A percentile compares a stretch with the other conserved stretches of the same genome.
Evolutionary conservation across 2,329 filamentous ascomycete genomes (phyloP).

Genomic region (Beauveria sp.): DNA sequence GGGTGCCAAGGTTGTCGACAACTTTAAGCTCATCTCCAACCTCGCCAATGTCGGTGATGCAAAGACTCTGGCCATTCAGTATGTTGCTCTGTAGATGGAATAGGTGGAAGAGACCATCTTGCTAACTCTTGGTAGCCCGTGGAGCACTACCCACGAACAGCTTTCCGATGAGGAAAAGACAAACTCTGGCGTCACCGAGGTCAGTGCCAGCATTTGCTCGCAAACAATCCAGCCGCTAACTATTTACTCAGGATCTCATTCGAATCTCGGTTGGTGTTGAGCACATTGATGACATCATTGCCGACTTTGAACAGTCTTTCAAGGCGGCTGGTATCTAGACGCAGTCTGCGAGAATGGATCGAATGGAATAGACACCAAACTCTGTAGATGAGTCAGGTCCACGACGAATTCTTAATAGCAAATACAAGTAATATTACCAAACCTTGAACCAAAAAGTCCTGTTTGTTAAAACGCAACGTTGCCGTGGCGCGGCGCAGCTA

Average conservation of each 20-base stretch:
- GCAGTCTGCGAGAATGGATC: neutral
- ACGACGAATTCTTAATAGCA: neutral
- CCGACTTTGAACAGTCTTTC: conserved; percentile 90
- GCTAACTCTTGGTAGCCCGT: conserved; percentile 44
- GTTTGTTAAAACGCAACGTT: too few relatives aligned
- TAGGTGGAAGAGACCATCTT: neutral
- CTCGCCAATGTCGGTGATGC: conserved; percentile 93
- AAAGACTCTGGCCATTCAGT: conserved; percentile 88
- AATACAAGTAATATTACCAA: too few relatives aligned
- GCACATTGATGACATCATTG: conserved; percentile 95
- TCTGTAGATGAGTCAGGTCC: neutral
- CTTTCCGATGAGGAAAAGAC: conserved; percentile 73
- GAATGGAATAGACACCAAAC: too few relatives aligned
- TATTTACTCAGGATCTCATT: conserved; percentile 63
- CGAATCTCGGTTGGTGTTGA: conserved; percentile 93
- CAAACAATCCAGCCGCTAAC: neutral
- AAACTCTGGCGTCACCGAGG: conserved; percentile 74
- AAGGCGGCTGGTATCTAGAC: conserved; percentile 38
- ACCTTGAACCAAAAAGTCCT: too few relatives aligned
- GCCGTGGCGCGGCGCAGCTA: too few relatives aligned
- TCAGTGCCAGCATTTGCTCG: conserved; percentile 21
- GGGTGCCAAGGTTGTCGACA: conserved; percentile 83
- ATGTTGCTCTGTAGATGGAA: conserved; percentile 13
- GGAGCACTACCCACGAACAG: conserved; percentile 93
- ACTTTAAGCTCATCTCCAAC: conserved; percentile 92